phyloP scores from a whole-genome alignment of 371 early-diverging fungal genomes.

The Blastocladiella emersonii region DNA sequence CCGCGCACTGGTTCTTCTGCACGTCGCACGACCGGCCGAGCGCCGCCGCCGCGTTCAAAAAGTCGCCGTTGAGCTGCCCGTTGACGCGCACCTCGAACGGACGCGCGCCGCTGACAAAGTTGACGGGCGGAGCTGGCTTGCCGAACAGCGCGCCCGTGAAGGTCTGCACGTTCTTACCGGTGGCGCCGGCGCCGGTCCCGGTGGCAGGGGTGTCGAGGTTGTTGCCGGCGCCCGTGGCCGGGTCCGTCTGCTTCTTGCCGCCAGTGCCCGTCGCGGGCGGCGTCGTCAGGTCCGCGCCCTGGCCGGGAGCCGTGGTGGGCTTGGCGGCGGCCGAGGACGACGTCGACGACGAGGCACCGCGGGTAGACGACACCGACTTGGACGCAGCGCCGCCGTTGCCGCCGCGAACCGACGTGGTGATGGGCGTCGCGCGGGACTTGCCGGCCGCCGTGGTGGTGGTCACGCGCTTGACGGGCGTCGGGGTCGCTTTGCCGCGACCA shows the following conservation, averaged over 20 bases:
- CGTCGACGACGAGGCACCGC: neutral
- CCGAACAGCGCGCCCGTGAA: neutral
- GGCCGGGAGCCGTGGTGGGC: neutral
- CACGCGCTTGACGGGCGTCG: neutral
- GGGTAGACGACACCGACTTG: neutral
- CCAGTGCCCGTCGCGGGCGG: neutral
- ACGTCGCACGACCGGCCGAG: conserved; percentile 2
- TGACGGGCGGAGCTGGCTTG: neutral
- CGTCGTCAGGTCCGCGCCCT: neutral
- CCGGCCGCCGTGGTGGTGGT: neutral
- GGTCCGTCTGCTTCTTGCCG: neutral
- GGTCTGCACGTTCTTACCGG: neutral
- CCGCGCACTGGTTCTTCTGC: neutral
- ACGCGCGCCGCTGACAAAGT: neutral
- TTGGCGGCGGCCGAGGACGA: neutral
- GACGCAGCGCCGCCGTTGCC: neutral
- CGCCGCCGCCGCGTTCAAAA: neutral
- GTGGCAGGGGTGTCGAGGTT: neutral
- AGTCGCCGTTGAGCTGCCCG: neutral
- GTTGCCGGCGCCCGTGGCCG: neutral
- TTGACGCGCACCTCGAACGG: neutral
- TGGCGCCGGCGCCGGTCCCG: neutral
- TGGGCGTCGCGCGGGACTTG: neutral
- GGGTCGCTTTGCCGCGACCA: neutral
- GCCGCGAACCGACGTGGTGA: neutral